Evolutionary conservation across 2,329 filamentous ascomycete species (phyloP).

Genomic region (Annulohypoxylon truncatum): DNA sequence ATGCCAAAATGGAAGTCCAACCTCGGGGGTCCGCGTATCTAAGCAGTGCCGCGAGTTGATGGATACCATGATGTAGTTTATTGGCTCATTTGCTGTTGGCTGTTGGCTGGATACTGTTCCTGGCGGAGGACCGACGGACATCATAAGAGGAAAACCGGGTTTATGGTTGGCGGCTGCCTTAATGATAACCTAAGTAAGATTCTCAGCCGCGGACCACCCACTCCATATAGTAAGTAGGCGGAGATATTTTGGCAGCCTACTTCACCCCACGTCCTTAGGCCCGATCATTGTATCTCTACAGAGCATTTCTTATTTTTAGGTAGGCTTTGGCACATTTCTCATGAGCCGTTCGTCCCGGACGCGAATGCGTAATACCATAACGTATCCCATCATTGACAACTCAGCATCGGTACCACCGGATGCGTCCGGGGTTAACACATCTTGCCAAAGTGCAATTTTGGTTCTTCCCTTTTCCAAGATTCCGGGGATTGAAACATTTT

Average conservation of each 20-base stretch:
- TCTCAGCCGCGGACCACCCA: conserved; percentile 32
- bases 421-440: conserved; percentile 8
- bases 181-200: conserved; percentile 11
- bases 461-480: neutral
- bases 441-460: conserved; percentile 27
- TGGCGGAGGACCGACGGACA: conserved; percentile 11
- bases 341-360: conserved; percentile 30
- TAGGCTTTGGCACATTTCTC: neutral
- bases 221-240: conserved; percentile 2
- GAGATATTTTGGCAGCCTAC: conserved; percentile 32
- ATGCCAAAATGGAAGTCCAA: conserved; percentile 12
- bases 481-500: conserved; percentile 7
- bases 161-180: conserved; percentile 23
- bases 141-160: neutral
- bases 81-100: neutral
- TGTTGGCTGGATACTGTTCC: neutral
- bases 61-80: neutral
- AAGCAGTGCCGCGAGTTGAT: neutral
- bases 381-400: conserved; percentile 29
- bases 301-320: neutral
- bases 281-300: conserved; percentile 19
- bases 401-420: conserved; percentile 36
- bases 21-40: conserved; percentile 3
- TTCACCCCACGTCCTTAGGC: neutral
- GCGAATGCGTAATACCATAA: conserved; percentile 23